Conservation (phyloP, 495 filamentous ascomycete genomes). For the Cryomyces minteri region DNA sequence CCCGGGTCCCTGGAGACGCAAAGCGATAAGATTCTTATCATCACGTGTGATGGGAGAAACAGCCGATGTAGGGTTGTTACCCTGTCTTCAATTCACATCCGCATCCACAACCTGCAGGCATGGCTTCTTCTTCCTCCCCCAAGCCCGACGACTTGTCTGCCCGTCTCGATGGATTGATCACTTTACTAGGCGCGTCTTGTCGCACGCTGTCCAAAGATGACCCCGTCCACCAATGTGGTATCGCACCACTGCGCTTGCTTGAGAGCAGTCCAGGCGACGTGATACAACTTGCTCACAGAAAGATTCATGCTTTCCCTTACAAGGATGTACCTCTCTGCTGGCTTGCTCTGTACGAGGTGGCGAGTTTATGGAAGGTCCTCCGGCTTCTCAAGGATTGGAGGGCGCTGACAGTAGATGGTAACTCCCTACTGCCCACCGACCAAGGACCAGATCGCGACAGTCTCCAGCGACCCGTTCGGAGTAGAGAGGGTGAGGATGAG, state of each 20-base stretch:
- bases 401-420: too few species aligned
- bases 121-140: too few species aligned
- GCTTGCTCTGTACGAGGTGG: slow-evolving; percentile 11
- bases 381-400: not conserved
- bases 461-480: not conserved
- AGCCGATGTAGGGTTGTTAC: too few species aligned
- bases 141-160: too few species aligned
- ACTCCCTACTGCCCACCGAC: not conserved
- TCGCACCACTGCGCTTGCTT: not conserved
- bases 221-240: not conserved
- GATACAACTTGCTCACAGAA: slow-evolving; percentile 6
- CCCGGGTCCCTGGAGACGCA: too few species aligned
- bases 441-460: not conserved
- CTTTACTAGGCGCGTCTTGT: too few species aligned
- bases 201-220: not conserved
- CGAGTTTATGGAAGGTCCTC: slow-evolving; percentile 4
- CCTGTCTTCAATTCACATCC: too few species aligned
- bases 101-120: too few species aligned
- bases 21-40: too few species aligned
- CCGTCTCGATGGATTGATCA: too few species aligned
- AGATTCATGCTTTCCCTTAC: slow-evolving; percentile 8
- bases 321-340: slow-evolving; percentile 8
- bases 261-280: slow-evolving; percentile 6
- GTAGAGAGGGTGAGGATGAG: not conserved
- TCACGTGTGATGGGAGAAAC: too few species aligned